These are phyloP conservation scores for Bolboschoenus planiculmis DNA, from an alignment of 176 grass and related monocot species.

Conservation along the genomic window DNA sequence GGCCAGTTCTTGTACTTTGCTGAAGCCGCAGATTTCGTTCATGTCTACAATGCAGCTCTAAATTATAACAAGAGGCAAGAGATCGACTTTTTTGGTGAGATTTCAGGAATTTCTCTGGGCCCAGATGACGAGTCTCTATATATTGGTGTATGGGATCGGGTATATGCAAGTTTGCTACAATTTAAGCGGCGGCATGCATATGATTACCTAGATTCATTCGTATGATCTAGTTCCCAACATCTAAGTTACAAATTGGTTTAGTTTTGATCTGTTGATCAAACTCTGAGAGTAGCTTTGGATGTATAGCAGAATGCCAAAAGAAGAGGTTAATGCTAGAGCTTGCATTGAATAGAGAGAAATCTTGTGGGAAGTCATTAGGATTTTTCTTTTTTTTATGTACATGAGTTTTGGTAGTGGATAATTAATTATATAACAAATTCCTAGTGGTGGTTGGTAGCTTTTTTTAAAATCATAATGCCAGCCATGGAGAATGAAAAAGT, in stretches of 20 bases:
- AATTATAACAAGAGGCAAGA: slow-evolving; percentile 68
- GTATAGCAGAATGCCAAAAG: neutral
- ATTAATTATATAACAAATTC: neutral
- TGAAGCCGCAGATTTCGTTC: slow-evolving; percentile 80
- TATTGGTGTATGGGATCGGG: slow-evolving; percentile 63
- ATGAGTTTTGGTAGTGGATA: slow-evolving; percentile 4
- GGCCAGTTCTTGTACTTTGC: slow-evolving; percentile 66
- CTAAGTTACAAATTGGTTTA: neutral
- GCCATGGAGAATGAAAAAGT: neutral
- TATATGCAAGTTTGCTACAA: slow-evolving; percentile 69
- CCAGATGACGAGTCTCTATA: slow-evolving; percentile 64
- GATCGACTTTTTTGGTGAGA: slow-evolving; percentile 88
- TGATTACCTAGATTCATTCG: slow-evolving; percentile 38
- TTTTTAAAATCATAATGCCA: neutral
- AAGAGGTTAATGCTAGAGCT: neutral
- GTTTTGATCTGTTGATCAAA: slow-evolving; percentile 4
- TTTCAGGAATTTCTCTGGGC: slow-evolving; percentile 71
- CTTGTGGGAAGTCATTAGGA: neutral
- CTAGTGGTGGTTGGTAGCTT: neutral
- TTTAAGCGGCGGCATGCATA: slow-evolving; percentile 43
- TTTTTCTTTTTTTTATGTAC: neutral
- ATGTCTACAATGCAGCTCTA: slow-evolving; percentile 29
- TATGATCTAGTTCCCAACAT: slow-evolving; percentile 18
- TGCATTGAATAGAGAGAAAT: neutral
- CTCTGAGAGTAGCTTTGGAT: neutral